A percentile compares a stretch with the other conserved stretches of the same genome.
Conservation (phyloP, 257 asterid species). For the Fraxinus pennsylvanica region DNA sequence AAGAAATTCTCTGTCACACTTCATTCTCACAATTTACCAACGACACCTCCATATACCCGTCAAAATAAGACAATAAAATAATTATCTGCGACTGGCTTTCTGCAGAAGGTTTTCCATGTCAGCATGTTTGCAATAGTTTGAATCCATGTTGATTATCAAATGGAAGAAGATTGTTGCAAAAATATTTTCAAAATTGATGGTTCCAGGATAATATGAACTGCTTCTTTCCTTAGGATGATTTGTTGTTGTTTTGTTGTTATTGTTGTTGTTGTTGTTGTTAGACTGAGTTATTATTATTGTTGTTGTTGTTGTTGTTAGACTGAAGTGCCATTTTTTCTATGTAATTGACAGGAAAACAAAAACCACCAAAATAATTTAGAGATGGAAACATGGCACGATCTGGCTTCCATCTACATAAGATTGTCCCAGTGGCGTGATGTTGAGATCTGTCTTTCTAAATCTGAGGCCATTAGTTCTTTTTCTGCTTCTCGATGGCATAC, state of each 20-base stretch:
- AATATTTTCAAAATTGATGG: background rate
- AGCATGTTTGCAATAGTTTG: background rate
- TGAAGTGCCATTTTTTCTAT: background rate
- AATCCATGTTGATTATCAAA: background rate
- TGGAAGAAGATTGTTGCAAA: background rate
- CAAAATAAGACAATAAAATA: background rate
- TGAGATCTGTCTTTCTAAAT: slow-evolving; percentile 74
- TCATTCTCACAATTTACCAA: background rate
- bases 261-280: too few relatives aligned
- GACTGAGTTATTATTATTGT: too few relatives aligned
- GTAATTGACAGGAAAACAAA: slow-evolving; percentile 47
- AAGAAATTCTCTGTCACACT: background rate
- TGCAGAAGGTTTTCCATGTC: background rate
- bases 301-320: background rate
- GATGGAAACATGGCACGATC: slow-evolving; percentile 79
- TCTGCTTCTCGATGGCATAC: slow-evolving; percentile 77
- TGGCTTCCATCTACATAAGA: slow-evolving; percentile 76
- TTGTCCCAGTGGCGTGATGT: slow-evolving; percentile 78
- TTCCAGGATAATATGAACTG: background rate
- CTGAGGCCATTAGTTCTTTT: slow-evolving; percentile 48
- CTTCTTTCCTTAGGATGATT: background rate
- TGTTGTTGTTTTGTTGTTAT: too few relatives aligned
- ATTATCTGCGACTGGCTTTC: background rate
- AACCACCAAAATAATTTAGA: slow-evolving; percentile 49
- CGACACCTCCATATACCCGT: background rate